Evolutionary conservation across 352 stramenopile species (phyloP), one percentile per base, ranked within the genome.

Genomic region (Plasmopara muralis): DNA sequence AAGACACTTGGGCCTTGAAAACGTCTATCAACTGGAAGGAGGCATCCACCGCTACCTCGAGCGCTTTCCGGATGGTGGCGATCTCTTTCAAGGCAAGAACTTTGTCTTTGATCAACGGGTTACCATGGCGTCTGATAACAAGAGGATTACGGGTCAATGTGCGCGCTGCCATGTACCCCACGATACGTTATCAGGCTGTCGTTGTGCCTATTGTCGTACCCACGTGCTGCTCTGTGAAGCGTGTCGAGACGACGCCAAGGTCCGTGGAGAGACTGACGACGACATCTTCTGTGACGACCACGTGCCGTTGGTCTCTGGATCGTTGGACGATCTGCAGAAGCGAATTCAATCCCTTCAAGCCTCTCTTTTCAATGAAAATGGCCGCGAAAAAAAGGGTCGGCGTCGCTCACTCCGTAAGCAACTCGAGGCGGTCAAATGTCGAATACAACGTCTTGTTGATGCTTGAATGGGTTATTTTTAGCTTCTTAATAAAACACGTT

Each of bases 71-170:
- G 76, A 85, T 51, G 81, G 83, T 16, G 74, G 70, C 10, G 80
- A 74, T 0, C 57, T 78, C 28, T 94, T 90, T 62, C 64, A 80
- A 9, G 81, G 82, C 64, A 89, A 94, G 57, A 90, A 89, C 62
- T 94, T 90, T 54, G 82, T 93, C 39, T 94, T 92, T 41, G 83
- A 94, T 50, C 64, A 91, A 59, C 79, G 83, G 8, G 80, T 92
- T 20, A 68, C 78, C 2, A 73, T 94, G 55, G 66, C 68, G 18
- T 83, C 76, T 12, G 52, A 69, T 12, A 73, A 83, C 31, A 47
- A 65, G 46, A 69, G 64, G 2, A 49, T 95, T 42, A 77, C 81
- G 14, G 84, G 84, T 0, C 63, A 72, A 43, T 95, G 84, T 52
- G 68, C 76, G 25, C 57, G 52, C 9, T 95, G 84, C 50, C 51